Conservation (phyloP, 2,329 filamentous ascomycete species). For the Alternaria consortialis region DNA sequence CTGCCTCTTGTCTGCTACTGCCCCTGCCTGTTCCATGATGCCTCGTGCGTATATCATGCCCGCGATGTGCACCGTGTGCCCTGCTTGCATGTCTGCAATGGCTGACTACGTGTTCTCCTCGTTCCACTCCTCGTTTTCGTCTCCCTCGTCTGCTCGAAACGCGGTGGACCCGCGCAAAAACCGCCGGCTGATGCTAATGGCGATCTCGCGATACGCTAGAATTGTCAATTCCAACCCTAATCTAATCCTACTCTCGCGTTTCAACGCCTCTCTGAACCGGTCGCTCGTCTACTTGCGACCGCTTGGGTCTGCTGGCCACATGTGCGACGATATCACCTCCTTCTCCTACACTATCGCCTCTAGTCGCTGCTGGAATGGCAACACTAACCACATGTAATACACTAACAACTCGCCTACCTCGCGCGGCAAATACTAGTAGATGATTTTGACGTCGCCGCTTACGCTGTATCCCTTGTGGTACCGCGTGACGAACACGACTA, state of each 20-base stretch:
- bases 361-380: slow-evolving; percentile 19
- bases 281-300: slow-evolving; percentile 12
- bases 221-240: slow-evolving; percentile 21
- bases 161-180: slow-evolving; percentile 23
- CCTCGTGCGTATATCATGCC: background rate
- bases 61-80: slow-evolving; percentile 9
- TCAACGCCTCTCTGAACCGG: slow-evolving; percentile 17
- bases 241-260: slow-evolving; percentile 18
- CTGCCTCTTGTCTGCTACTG: slow-evolving; percentile 3
- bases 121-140: slow-evolving; percentile 17
- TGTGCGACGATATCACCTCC: slow-evolving; percentile 21
- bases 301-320: slow-evolving; percentile 20
- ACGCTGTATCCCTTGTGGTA: slow-evolving; percentile 33
- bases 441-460: slow-evolving; percentile 32
- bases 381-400: slow-evolving; percentile 28
- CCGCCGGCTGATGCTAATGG: slow-evolving; percentile 27
- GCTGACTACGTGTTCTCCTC: slow-evolving; percentile 12
- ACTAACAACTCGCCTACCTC: slow-evolving; percentile 36
- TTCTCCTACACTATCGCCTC: slow-evolving; percentile 13
- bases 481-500: slow-evolving; percentile 29
- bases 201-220: slow-evolving; percentile 22
- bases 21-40: background rate
- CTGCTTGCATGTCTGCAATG: slow-evolving; percentile 17
- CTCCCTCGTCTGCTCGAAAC: slow-evolving; percentile 23
- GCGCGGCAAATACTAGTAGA: slow-evolving; percentile 35